Base-by-base conservation (phyloP, 1,284 basidiomycete genomes). In the Ustilago lituana region DNA sequence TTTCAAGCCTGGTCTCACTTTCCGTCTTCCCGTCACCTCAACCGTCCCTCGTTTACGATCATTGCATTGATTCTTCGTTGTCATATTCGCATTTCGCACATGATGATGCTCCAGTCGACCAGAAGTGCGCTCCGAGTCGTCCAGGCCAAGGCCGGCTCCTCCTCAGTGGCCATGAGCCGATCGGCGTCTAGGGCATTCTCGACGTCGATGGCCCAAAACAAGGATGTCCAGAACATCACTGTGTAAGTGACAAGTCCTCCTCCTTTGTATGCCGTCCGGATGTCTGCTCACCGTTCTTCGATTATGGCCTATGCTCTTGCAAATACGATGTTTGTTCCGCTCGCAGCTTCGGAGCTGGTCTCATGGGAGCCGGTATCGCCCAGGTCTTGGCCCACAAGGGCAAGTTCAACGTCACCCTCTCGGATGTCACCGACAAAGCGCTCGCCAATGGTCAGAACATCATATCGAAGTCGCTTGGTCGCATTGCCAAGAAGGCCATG, bases 381-480 rank as follows among this genome's bases (percentile, higher is more conserved):
- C 79, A 81, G 59, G 78, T 81, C 12, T 65, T 81, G 14, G 77
- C 78, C 20, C 71, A 80, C 67, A 78, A 80, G 60, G 79, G 78
- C 56, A 67, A 74, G 54, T 78, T 76, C 73, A 79, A 83, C 54
- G 83, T 84, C n/a, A 82, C 79, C 4, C 80, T 84, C 29, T 78
- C 83, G 33, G 83, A 84, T 61, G 75, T 82, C 17, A 78, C 76
- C 8, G 69, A 78, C 47, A 73, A 79, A 83, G 86, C 84, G 15
- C 66, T 84, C 19, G 76, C 82, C 49, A 87, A 86, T 73, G 86
- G 86, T 23, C 77, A 84, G 38, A 82, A 75, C 40, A 87, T 87
- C 82, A 87, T 87, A 74, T 73, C 81, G 61, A 86, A 86, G 73
- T 86, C 86, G 10, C 81, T 87, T 20, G 74, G 80, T 1, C 83